Evolutionary conservation across 2,329 filamentous ascomycete genomes (phyloP).

Genomic region (Paecilomyces niveus): DNA sequence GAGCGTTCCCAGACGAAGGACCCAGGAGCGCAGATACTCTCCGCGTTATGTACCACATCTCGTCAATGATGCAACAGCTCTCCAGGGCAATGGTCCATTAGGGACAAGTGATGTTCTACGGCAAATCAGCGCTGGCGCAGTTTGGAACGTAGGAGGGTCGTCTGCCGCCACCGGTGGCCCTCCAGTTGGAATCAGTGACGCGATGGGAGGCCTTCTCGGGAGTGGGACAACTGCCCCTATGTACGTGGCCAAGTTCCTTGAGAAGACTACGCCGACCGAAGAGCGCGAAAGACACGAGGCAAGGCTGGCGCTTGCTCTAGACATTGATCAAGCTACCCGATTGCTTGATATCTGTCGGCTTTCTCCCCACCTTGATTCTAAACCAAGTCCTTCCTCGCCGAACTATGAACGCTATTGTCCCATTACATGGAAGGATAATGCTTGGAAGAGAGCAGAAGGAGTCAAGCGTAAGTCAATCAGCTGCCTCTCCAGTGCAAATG

Average conservation of each 20-base stretch:
- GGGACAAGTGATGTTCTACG: constrained; percentile 19
- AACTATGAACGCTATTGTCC: constrained; percentile 24
- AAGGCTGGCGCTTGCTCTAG: constrained; percentile 70
- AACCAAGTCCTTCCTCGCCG: constrained; percentile 16
- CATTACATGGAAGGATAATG: constrained; percentile 32
- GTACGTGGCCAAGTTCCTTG: constrained; percentile 51
- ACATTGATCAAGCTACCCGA: constrained; percentile 63
- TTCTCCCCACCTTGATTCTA: constrained; percentile 13
- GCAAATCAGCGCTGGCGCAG: constrained; percentile 58
- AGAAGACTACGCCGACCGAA: constrained; percentile 46
- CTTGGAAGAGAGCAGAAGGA: constrained; percentile 28
- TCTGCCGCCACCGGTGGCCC: constrained; percentile 46
- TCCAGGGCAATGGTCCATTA: constrained; percentile 5
- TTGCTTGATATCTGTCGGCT: constrained; percentile 52
- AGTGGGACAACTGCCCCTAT: constrained; percentile 66
- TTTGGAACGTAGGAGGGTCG: constrained; percentile 73
- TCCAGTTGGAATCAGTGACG: constrained; percentile 48
- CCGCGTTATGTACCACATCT: constrained; percentile 28
- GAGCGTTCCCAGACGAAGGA: constrained; percentile 6
- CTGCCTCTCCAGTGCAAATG: background rate
- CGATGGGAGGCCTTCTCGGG: constrained; percentile 56
- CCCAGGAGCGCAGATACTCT: constrained; percentile 10
- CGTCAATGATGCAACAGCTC: constrained; percentile 18
- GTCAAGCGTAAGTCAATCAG: constrained; percentile 24
- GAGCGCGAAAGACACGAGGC: constrained; percentile 63